Percentiles rank a stretch among this genome's conserved stretches.
Conservation (phyloP, 257 asterid genomes). For the Solanum chmielewskii region DNA sequence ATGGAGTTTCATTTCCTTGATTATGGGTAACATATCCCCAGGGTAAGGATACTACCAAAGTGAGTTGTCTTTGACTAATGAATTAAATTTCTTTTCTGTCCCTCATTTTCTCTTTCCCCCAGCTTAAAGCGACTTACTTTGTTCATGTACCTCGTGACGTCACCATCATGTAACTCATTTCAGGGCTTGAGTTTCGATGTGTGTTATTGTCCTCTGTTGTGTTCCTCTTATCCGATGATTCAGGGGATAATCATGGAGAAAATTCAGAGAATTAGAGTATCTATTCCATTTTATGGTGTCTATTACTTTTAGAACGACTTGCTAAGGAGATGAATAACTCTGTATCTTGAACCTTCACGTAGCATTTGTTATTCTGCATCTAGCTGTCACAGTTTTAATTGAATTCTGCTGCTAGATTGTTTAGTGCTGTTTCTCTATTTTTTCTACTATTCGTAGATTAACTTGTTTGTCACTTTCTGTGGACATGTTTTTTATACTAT, state of each 20-base stretch:
- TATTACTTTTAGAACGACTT: background rate
- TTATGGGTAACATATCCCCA: background rate
- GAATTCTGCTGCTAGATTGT: background rate
- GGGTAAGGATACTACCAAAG: background rate
- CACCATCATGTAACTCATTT: background rate
- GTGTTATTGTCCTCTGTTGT: background rate
- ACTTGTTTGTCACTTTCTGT: background rate
- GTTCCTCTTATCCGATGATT: background rate
- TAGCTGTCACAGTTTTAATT: background rate
- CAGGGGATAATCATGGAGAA: background rate
- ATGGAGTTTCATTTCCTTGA: background rate
- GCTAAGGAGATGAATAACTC: background rate
- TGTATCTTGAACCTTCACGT: background rate
- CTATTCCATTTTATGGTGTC: background rate
- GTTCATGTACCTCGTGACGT: background rate
- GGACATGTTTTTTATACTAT: background rate
- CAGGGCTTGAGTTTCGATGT: background rate
- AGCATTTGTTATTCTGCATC: background rate
- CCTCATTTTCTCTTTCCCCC: background rate
- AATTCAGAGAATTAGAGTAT: background rate
- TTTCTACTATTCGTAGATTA: background rate
- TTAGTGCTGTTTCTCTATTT: background rate
- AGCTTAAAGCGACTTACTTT: background rate
- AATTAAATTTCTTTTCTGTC: background rate
- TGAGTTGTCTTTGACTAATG: background rate